These are phyloP conservation scores for Collybia sordida DNA, from an alignment of 768 basidiomycete species.

Conservation along the genomic window DNA sequence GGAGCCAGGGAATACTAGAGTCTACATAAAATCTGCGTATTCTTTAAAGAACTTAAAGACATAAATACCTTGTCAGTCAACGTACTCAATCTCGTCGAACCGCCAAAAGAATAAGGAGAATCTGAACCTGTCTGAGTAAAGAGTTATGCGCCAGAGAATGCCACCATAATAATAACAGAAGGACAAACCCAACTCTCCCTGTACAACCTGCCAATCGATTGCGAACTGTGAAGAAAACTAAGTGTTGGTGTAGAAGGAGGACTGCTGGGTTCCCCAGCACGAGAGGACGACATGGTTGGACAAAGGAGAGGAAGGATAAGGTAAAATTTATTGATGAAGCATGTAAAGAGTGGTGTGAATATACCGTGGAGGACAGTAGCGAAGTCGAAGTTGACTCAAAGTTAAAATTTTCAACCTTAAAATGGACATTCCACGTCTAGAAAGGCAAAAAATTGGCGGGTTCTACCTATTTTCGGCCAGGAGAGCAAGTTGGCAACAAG, in stretches of 20 bases:
- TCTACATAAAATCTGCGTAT: neutral
- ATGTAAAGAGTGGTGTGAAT: conserved; percentile 13
- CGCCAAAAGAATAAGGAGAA: conserved; percentile 44
- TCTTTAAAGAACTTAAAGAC: neutral
- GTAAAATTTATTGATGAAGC: conserved; percentile 9
- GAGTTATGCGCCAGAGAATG: neutral
- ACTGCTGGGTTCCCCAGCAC: conserved; percentile 26
- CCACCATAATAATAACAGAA: neutral
- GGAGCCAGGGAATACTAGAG: conserved; percentile 60
- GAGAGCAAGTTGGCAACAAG: no score
- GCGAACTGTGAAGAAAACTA: conserved; percentile 28
- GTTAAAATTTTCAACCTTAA: conserved; percentile 1
- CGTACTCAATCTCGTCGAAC: conserved; percentile 34
- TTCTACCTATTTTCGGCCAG: no score
- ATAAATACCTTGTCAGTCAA: conserved; percentile 44
- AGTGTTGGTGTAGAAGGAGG: conserved; percentile 30
- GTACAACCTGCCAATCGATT: conserved; percentile 31
- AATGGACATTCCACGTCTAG: neutral
- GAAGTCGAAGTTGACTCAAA: conserved; percentile 13
- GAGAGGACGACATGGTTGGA: conserved; percentile 28
- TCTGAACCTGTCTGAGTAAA: conserved; percentile 31
- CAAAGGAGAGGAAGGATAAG: conserved; percentile 14
- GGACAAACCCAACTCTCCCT: conserved; percentile 41
- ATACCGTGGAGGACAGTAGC: conserved; percentile 11
- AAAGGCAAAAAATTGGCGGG: no score